Evolutionary conservation across 2,329 filamentous ascomycete species (phyloP), one percentile per base, ranked within the genome.

Genomic region (Alternaria atra): DNA sequence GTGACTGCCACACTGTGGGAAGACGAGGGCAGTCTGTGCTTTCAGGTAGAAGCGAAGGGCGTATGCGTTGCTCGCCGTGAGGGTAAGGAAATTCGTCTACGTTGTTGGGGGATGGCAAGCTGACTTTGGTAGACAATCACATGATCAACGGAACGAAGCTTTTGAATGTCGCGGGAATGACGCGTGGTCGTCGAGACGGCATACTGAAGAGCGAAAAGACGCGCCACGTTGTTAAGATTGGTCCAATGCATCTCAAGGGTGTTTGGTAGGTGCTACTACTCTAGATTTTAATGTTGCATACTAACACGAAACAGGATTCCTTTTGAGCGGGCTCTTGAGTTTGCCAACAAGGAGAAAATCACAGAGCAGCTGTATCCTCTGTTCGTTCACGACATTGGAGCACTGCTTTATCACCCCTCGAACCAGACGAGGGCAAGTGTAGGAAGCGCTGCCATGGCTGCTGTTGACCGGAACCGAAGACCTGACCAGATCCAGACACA

Each of bases 81-180:
- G 87, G 93, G 93, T 95, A 52, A 35, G 60, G 46, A 5, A 5
- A 25, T 15, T 81, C 32, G 9, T 13, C 39, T 17, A 29, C 2
- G 3, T 6, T 37, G 10, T 35, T 9, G 2, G 7, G 27, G 15
- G 34, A 10, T 12, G 8, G 8, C 15, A 3, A 17, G 27, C 48
- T 65, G 40, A 64, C 52, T 35, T 30, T 46, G 6, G 12, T 44
- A 96, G 94, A 97, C 73, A 98, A 97, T 80, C 93, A 97, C 81
- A 97, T 99, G 92, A 97, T 99, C 80, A 99, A 98, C 74, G 95
- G 95, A 17, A 99, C 95, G 1, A 99, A 98, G 80, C 84, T 99
- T 58, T 83, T 98, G 59, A 99, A 99, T 69, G 95, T 99, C 54
- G 95, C 95, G 52, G 94, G 95, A 12, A 99, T 99, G 95, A 99